These are phyloP conservation scores for Canavalia gladiata DNA, from an alignment of 306 rosid species.

Conservation along the genomic window DNA sequence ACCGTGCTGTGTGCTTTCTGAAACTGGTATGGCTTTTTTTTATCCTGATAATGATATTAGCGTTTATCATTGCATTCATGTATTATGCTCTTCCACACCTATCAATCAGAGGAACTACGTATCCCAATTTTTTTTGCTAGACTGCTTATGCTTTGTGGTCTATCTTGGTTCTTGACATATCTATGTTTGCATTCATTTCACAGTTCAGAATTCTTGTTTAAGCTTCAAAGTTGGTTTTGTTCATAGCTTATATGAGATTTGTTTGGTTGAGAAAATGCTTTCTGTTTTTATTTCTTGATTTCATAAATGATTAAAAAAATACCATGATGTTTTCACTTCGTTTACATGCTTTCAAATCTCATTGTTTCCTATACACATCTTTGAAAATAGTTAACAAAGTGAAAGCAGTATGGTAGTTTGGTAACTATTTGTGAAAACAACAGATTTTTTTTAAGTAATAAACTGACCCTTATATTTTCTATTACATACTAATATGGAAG, in stretches of 20 bases:
- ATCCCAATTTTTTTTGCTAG: background rate
- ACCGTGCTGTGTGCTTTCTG: constrained; percentile 76
- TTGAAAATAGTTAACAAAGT: too few species aligned
- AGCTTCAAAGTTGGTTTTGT: background rate
- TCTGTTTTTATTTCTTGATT: too few species aligned
- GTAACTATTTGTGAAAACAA: too few species aligned
- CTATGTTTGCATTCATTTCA: background rate
- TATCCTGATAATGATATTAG: constrained; percentile 8
- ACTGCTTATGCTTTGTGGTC: constrained; percentile 5
- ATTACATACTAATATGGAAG: background rate
- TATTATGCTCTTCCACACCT: background rate
- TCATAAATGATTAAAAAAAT: too few species aligned
- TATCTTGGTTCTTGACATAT: constrained; percentile 12
- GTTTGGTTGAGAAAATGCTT: too few species aligned
- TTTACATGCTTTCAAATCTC: too few species aligned
- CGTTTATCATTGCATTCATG: constrained; percentile 2
- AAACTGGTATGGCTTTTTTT: constrained; percentile 68
- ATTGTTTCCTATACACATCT: too few species aligned
- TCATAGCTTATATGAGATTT: background rate
- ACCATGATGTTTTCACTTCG: too few species aligned
- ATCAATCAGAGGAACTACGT: background rate
- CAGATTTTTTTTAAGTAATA: too few species aligned
- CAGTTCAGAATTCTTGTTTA: background rate
- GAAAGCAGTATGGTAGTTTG: too few species aligned
- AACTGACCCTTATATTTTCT: background rate